These are phyloP conservation scores for Phytophthora constricta DNA, from an alignment of 352 stramenopile genomes.

Conservation along the genomic window DNA sequence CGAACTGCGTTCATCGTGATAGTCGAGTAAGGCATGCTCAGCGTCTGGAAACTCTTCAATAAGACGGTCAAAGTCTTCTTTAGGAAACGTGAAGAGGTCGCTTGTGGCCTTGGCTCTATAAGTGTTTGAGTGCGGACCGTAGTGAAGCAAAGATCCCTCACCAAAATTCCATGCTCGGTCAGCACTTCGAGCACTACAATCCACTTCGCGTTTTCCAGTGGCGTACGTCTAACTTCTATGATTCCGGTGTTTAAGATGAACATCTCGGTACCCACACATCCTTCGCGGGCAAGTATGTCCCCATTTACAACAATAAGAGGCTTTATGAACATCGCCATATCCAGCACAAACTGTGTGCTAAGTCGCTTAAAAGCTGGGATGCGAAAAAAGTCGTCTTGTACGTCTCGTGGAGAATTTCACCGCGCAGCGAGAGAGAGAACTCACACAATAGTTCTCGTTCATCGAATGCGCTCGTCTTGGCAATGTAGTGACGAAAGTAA, in stretches of 20 bases:
- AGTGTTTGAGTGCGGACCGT: slow-evolving; percentile 77
- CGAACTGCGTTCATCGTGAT: slow-evolving; percentile 64
- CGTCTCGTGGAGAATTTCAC: slow-evolving; percentile 78
- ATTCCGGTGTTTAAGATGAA: slow-evolving; percentile 83
- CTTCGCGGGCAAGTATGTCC: slow-evolving; percentile 68
- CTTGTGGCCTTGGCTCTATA: slow-evolving; percentile 76
- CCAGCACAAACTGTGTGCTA: slow-evolving; percentile 81
- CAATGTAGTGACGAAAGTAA: slow-evolving; percentile 86
- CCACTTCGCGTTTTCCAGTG: slow-evolving; percentile 58
- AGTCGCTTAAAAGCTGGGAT: slow-evolving; percentile 76
- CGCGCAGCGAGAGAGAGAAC: slow-evolving; percentile 75
- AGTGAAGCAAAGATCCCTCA: slow-evolving; percentile 73
- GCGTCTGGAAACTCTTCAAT: slow-evolving; percentile 85
- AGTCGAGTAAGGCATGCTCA: slow-evolving; percentile 61
- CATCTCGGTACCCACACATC: slow-evolving; percentile 79
- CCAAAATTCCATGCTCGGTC: slow-evolving; percentile 75
- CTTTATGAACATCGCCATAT: slow-evolving; percentile 90
- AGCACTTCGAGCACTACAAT: slow-evolving; percentile 81
- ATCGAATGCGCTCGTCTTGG: slow-evolving; percentile 77
- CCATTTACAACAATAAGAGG: slow-evolving; percentile 73
- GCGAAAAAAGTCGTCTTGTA: slow-evolving; percentile 79
- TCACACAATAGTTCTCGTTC: slow-evolving; percentile 79
- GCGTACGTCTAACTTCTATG: slow-evolving; percentile 70
- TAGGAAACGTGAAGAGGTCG: slow-evolving; percentile 78
- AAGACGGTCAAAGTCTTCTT: slow-evolving; percentile 82